phyloP scores from a whole-genome alignment of 2,329 filamentous ascomycete species.

The Pseudomassariella vexata region DNA sequence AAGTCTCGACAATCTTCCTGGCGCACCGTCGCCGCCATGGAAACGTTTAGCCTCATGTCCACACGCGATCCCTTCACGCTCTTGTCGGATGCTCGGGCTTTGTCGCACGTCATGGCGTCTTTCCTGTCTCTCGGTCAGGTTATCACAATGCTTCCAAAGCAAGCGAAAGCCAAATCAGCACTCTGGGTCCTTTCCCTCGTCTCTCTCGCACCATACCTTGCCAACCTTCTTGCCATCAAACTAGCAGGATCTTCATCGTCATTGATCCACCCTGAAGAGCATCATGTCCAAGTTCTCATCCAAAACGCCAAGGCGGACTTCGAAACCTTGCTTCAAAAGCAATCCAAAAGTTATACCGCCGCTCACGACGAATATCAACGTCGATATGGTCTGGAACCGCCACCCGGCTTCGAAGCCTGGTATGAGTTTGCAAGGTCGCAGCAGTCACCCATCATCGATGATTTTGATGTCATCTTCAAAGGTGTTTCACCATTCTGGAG shows the following conservation, averaged over 20 bases:
- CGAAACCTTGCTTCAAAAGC: conserved; percentile 21
- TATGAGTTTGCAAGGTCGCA: conserved; percentile 32
- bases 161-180: conserved; percentile 14
- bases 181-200: conserved; percentile 27
- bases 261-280: conserved; percentile 8
- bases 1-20: conserved; percentile 28
- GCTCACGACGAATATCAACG: conserved; percentile 35
- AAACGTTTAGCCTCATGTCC: conserved; percentile 26
- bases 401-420: conserved; percentile 41
- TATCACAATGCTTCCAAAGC: conserved; percentile 23
- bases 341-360: conserved; percentile 29
- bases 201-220: conserved; percentile 24
- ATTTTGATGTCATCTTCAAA: conserved; percentile 39
- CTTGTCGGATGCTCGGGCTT: conserved; percentile 17
- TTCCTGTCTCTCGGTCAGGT: conserved; percentile 25
- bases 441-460: conserved; percentile 41
- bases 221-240: conserved; percentile 19
- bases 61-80: conserved; percentile 21
- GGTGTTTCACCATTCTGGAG: conserved; percentile 33
- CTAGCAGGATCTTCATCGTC: conserved; percentile 7
- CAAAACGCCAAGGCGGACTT: conserved; percentile 23
- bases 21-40: conserved; percentile 19
- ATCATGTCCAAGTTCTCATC: conserved; percentile 30
- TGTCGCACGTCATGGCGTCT: conserved; percentile 21
- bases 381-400: conserved; percentile 36